Evolutionary conservation across 768 basidiomycete genomes (phyloP), one percentile per base, ranked within the genome.

Genomic region (Boletus subcaerulescens): DNA sequence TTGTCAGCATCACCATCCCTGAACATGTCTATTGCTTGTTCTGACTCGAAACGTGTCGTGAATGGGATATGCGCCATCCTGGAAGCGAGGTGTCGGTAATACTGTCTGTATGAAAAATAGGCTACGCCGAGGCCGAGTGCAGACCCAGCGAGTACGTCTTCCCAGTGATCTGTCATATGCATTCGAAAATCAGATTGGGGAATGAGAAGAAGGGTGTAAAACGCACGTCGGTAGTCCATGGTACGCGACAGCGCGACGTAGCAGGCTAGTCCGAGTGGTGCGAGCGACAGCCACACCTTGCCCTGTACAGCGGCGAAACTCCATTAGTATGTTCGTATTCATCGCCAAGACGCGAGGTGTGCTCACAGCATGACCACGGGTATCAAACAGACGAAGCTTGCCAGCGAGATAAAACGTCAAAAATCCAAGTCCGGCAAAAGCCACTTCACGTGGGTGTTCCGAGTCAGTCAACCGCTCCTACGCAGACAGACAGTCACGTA

Each of bases 381-480:
- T 77, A 68, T 97, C 93, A 61, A 93, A 96, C 5, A 97, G 70
- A 65, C 91, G 93, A 45, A 96, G 72, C 70, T 98, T 98, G 8
- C 95, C 96, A 15, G 89, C 87, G 9, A 95, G 72, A 66, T 97
- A 98, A 60, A 92, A 87, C 5, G 87, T 73, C 24, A 98, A 76
- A 74, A 95, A 95, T 3, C 91, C 92, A 7, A 99, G 79, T 5
- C 96, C 96, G 6, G 93, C 89, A 71, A 96, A 98, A 0, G 93
- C 89, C 57, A 93, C 92, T 91, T 40, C 4, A 3, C 7, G 17
- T 4, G 60, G 11, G 44, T 50, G 46, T 17, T 14, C 18, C 29
- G 26, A 29, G 18, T 53, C 5, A 59, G 46, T 40, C 8, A 5
- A 18, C 11, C 12, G 18, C 3, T 33, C 11, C 11, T 7, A 36